A percentile compares a stretch with the other conserved stretches of the same genome.
These are phyloP conservation scores for Lojkania enalia DNA, from an alignment of 2,329 filamentous ascomycete genomes.

Conservation along the genomic window DNA sequence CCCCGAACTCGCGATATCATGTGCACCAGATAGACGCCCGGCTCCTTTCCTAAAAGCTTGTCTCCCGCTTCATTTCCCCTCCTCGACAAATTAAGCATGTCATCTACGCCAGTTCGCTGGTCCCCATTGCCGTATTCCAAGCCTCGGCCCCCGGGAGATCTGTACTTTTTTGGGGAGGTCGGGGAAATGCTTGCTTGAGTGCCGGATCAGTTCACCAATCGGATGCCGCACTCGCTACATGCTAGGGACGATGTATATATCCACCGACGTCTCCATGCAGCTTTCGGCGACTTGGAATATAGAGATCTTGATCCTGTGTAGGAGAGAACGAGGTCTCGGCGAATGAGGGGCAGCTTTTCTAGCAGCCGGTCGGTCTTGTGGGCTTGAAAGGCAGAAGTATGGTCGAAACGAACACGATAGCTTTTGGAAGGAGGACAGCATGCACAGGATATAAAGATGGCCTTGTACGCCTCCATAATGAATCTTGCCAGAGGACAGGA, in stretches of 20 bases:
- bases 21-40: too few relatives aligned
- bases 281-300: conserved; percentile 8
- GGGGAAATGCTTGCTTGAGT: background rate
- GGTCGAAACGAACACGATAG: background rate
- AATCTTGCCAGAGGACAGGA: background rate
- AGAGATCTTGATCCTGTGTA: too few relatives aligned
- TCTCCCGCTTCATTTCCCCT: too few relatives aligned
- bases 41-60: too few relatives aligned
- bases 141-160: background rate
- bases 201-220: conserved; percentile 8
- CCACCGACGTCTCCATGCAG: conserved; percentile 1
- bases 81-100: too few relatives aligned
- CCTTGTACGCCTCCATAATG: background rate
- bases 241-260: background rate
- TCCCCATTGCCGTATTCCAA: background rate
- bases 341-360: background rate
- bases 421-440: background rate
- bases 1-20: too few relatives aligned
- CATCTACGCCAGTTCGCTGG: background rate
- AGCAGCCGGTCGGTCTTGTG: background rate
- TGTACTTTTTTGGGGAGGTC: conserved; percentile 1
- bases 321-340: background rate
- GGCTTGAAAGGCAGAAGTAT: background rate
- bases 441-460: background rate
- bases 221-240: background rate